These are phyloP conservation scores for Oryza nivara DNA, from an alignment of 176 grass and related monocot species.

Conservation along the genomic window DNA sequence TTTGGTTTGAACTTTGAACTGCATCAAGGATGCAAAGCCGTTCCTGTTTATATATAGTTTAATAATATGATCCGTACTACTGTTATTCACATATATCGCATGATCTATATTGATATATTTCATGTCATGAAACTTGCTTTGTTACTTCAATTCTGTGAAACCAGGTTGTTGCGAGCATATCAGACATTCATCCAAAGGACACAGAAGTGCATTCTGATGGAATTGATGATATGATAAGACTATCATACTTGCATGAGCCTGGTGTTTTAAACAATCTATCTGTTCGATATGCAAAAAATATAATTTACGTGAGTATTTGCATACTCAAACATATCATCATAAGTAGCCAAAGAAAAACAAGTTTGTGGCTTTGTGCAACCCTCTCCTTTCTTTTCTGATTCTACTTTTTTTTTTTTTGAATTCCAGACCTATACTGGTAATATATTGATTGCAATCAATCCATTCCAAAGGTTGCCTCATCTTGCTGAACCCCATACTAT, in stretches of 20 bases:
- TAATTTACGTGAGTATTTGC: constrained; percentile 77
- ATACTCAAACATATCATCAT: constrained; percentile 11
- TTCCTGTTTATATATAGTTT: constrained; percentile 14
- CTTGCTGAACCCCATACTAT: constrained; percentile 65
- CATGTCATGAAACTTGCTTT: neutral
- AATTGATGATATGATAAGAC: constrained; percentile 87
- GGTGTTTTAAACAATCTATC: constrained; percentile 86
- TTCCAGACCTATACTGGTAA: constrained; percentile 89
- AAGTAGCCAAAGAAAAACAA: constrained; percentile 10
- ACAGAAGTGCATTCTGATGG: constrained; percentile 63
- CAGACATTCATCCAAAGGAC: constrained; percentile 80
- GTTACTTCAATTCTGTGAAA: constrained; percentile 30
- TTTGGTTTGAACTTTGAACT: neutral
- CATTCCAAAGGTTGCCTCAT: constrained; percentile 92
- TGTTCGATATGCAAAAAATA: constrained; percentile 73
- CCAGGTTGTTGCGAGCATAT: constrained; percentile 71
- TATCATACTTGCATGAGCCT: constrained; percentile 92
- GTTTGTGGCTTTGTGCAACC: neutral
- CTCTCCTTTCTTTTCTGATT: neutral
- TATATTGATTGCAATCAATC: constrained; percentile 96
- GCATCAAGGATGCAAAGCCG: neutral
- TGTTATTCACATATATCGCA: neutral
- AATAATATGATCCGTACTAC: constrained; percentile 10
- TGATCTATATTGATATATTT: constrained; percentile 3
- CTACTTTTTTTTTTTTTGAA: constrained; percentile 17